A percentile compares a stretch with the other conserved stretches of the same genome.
phyloP scores from a whole-genome alignment of 2,329 filamentous ascomycete genomes.

The Aspergillus sp. region DNA sequence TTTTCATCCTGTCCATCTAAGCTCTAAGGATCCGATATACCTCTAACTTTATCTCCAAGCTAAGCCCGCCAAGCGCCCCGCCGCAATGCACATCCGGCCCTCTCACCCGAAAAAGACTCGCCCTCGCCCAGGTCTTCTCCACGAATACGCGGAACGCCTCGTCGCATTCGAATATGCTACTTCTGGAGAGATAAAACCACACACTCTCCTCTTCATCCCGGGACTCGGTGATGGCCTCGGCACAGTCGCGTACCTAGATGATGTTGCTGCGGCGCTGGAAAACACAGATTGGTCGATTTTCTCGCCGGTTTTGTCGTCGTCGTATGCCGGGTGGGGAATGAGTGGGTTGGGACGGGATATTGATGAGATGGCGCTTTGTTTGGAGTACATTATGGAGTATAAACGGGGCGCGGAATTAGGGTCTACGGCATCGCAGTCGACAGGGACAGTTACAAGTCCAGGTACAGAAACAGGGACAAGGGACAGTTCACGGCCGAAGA shows the following conservation, averaged over 20 bases:
- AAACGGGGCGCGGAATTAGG: conserved; percentile 20
- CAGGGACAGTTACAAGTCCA: no score
- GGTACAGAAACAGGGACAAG: no score
- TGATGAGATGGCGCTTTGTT: conserved; percentile 52
- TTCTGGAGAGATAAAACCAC: conserved; percentile 24
- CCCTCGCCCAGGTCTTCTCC: not conserved
- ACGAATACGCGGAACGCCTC: conserved; percentile 1
- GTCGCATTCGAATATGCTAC: conserved; percentile 4
- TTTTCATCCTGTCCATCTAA: not conserved
- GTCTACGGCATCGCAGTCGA: no score
- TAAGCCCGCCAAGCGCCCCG: not conserved
- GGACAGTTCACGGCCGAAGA: conserved; percentile 36
- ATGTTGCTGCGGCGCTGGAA: conserved; percentile 51
- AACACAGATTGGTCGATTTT: conserved; percentile 54
- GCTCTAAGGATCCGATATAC: no score
- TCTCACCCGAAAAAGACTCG: not conserved
- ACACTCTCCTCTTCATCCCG: conserved; percentile 59
- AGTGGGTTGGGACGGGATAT: conserved; percentile 54
- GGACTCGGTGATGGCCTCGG: conserved; percentile 59
- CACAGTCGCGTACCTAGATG: conserved; percentile 54
- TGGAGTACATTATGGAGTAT: conserved; percentile 49
- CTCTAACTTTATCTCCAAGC: not conserved
- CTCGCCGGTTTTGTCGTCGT: conserved; percentile 52
- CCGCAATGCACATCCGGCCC: not conserved
- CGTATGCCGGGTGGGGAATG: conserved; percentile 57